Evolutionary conservation across 345 rosid genomes (phyloP).

Genomic region (Sapria himalayana): DNA sequence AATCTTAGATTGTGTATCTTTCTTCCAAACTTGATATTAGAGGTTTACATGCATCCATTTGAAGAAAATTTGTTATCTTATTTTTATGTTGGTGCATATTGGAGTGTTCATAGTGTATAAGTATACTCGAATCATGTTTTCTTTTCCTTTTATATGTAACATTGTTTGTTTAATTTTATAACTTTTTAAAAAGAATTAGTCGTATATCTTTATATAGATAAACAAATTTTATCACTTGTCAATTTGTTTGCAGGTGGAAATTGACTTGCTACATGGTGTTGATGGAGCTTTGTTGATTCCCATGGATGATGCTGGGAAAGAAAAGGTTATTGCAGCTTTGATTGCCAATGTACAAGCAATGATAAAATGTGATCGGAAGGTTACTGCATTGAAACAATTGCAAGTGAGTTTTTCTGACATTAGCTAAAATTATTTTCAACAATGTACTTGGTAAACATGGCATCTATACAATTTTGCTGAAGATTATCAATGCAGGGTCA

Average conservation of each 20-base stretch:
- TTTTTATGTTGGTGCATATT: too few species aligned
- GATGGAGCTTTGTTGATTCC: slow-evolving; percentile 53
- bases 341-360: slow-evolving; percentile 74
- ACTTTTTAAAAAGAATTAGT: too few species aligned
- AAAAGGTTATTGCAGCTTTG: slow-evolving; percentile 59
- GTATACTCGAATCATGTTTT: too few species aligned
- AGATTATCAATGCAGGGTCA: slow-evolving; percentile 44
- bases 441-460: neutral
- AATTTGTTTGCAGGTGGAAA: slow-evolving; percentile 33
- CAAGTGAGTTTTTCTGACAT: slow-evolving; percentile 52
- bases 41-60: too few species aligned
- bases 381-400: slow-evolving; percentile 83
- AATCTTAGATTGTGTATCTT: too few species aligned
- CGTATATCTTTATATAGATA: neutral
- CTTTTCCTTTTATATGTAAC: too few species aligned
- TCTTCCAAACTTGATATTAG: too few species aligned
- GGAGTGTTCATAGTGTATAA: too few species aligned
- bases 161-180: too few species aligned
- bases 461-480: slow-evolving; percentile 4
- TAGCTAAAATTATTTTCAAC: slow-evolving; percentile 5
- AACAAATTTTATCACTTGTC: slow-evolving; percentile 2
- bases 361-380: slow-evolving; percentile 88
- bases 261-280: slow-evolving; percentile 57
- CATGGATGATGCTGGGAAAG: slow-evolving; percentile 46
- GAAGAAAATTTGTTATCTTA: too few species aligned